Base-by-base conservation (phyloP, 75 land plant genomes). In the Picea glauca region DNA sequence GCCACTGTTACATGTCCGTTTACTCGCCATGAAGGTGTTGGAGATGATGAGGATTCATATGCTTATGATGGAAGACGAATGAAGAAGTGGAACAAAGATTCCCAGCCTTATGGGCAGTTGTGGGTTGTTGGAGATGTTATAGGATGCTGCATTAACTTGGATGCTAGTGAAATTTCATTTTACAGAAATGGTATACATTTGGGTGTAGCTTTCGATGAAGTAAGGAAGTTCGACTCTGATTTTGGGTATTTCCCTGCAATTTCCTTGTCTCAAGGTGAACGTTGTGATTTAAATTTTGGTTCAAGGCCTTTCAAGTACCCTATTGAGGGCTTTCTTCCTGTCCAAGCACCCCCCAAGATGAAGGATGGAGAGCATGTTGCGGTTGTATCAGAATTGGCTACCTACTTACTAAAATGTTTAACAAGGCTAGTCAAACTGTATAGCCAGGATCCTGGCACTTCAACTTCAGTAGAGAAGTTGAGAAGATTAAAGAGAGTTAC, bases 101-200 rank as follows among this genome's bases (percentile, higher is more conserved):
- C 83, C 35, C 82, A 83, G 72, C 4, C 85, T 11, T 96, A 96
- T 88, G 99, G 99, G 35, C 97, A 96, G 83, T 72, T 90, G 18
- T 96, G 99, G 99, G 94, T 94, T 61, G 87, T 85, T 63, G 99
- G 99, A 58, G 99, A 96, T 78, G 93, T 96, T 3, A 96, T 96
- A 81, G 99, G 98, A 31, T 96, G 99, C 73, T 96, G 99, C 83
- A 85, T 94, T 73, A 90, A 96, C 77, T 84, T 96, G 85, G 99
- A 94, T 78, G 18, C 38, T 57, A 83, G 79, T 74, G 88, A 87
- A 72, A 96, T 96, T 38, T 87, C 82, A 8, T 96, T 92, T 73
- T 92, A 80, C 78, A 81, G 99, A 62, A 96, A 96, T 89, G 98
- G 99, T 40, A 58, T 83, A 40, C 83, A 89, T 32, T 88, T 96